Evolutionary conservation across 2,329 filamentous ascomycete species (phyloP), one percentile per base, ranked within the genome.

Genomic region (Cladosporium colombiae): DNA sequence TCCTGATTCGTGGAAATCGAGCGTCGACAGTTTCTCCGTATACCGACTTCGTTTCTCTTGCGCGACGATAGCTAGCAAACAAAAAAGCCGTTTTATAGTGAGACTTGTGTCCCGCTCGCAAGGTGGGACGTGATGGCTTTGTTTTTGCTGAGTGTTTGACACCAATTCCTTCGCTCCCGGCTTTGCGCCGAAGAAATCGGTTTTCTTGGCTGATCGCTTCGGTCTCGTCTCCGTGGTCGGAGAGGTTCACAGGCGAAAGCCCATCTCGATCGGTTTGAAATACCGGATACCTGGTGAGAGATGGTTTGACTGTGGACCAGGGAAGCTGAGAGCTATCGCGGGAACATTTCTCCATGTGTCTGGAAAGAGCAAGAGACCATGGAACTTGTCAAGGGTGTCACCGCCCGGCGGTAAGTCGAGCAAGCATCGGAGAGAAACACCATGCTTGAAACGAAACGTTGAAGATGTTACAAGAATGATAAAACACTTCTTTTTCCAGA

Each of bases 81-180:
- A 44, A n/a, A n/a, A 40, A 40, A 7, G 14, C 35, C 35, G 35
- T n/a, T n/a, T n/a, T 46, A 23, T 46, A 46, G n/a, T 18, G 8
- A 21, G 3, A 5, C n/a, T 21, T 13, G n/a, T 46, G n/a, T 21
- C n/a, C n/a, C 40, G 40, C 40, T 11, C 40, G 13, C 40, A 10
- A 18, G 37, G 21, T 46, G 40, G 40, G n/a, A 11, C 18, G 37
- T n/a, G 37, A 44, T n/a, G 37, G 37, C 10, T 35, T 35, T 35
- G 11, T 35, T n/a, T 40, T 44, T n/a, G 37, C 37, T 46, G 40
- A 11, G n/a, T 21, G 40, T 57, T 57, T 40, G 55, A 33, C 55
- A 33, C 55, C 55, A 40, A 11, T 35, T 40, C 55, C 55, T 35
- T 57, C 55, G 55, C 25, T 55, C 25, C 52, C 52, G 29, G 52